phyloP scores from a whole-genome alignment of 352 stramenopile genomes.

The Phytophthora megakarya region DNA sequence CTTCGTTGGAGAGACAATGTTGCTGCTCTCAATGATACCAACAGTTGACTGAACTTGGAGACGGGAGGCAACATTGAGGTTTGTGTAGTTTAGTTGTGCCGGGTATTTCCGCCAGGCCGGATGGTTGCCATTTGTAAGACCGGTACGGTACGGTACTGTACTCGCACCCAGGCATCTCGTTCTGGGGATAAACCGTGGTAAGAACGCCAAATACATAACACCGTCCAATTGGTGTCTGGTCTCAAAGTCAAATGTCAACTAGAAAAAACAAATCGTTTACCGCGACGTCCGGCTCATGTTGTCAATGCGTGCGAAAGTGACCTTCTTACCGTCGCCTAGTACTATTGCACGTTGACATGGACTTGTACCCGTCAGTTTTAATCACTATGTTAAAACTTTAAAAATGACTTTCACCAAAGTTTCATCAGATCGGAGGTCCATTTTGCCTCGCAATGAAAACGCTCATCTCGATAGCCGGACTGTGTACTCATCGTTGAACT shows the following conservation, averaged over 20 bases:
- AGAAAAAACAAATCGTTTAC: slow-evolving; percentile 12
- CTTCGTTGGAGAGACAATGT: not conserved
- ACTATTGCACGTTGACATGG: no score
- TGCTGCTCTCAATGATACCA: not conserved
- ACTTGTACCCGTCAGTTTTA: not conserved
- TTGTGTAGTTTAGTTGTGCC: slow-evolving; percentile 17
- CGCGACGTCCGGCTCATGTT: not conserved
- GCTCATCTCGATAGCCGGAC: slow-evolving; percentile 10
- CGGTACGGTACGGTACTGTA: no score
- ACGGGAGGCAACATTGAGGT: slow-evolving; percentile 16
- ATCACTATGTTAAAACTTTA: no score
- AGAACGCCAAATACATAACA: not conserved
- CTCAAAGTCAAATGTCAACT: slow-evolving; percentile 4
- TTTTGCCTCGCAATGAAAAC: not conserved
- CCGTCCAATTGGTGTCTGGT: slow-evolving; percentile 8
- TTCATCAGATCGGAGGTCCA: slow-evolving; percentile 10
- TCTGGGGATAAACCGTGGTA: slow-evolving; percentile 2
- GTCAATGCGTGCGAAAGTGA: not conserved
- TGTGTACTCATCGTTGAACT: slow-evolving; percentile 23
- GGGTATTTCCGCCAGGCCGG: not conserved
- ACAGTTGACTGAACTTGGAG: no score
- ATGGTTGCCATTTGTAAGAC: slow-evolving; percentile 14
- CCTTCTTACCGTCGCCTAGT: not conserved
- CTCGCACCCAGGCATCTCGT: not conserved
- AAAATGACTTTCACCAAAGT: not conserved